Evolutionary conservation across 1,284 basidiomycete species (phyloP), one percentile per base, ranked within the genome.

Genomic region (Microbotryum intermedium): DNA sequence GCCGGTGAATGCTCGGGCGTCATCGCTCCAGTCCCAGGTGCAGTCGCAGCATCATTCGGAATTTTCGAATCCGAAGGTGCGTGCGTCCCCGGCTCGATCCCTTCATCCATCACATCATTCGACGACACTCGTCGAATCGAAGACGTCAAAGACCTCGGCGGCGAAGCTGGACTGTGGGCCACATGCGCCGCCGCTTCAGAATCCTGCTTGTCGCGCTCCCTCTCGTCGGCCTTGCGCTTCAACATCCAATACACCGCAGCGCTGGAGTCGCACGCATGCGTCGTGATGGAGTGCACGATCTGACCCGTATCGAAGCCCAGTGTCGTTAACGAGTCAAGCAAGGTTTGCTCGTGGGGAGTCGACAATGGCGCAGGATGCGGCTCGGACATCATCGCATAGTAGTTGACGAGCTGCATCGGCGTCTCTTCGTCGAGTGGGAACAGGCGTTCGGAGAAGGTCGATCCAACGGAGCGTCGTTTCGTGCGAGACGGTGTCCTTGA

Each of bases 231-330:
- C 62, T 77, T 78, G 47, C 71, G 82, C 71, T 87, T 84, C 53
- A 98, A 77, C 80, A 97, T 88, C 95, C 95, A 98, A 94, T 94
- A 98, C 13, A 90, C 77, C 1, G 93, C 90, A 11, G 91, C 88
- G 7, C 87, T 83, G 0, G 88, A 81, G 74, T 98, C 94, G 72
- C 94, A 98, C 0, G 95, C 94, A 74, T 97, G 84, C 28, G 82
- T 87, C 50, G 88, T 79, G 8, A 97, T 92, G 1, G 87, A 91
- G 73, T 98, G 93, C 23, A 88, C 85, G 59, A 97, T 87, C 75
- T 98, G 95, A 11, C 89, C 90, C 0, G 88, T 88, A 72, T 98
- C 94, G 65, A 97, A 84, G 0, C 95, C 94, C 8, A 97, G 77
- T 21, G 76, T 73, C 61, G 84, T 85, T 55, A 98, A 78, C 4